Conservation (phyloP, 73 alveolate genomes). For the Paramecium pentaurelia region DNA sequence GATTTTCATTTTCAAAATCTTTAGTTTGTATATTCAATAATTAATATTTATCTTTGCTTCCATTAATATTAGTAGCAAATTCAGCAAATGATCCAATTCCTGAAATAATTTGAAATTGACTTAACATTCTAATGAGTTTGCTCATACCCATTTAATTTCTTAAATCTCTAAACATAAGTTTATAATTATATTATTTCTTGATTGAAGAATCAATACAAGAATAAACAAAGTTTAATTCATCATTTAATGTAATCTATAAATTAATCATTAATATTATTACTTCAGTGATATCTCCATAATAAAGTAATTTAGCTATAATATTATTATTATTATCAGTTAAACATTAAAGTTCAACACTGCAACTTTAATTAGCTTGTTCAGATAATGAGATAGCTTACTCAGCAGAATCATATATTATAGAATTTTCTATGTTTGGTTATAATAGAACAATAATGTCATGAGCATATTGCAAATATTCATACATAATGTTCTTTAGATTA, state of each 20-base stretch:
- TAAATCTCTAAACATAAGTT: neutral
- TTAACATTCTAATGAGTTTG: neutral
- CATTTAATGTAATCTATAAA: neutral
- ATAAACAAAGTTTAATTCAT: conserved; percentile 19
- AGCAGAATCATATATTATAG: neutral
- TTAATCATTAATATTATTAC: neutral
- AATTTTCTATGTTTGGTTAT: neutral
- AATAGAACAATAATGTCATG: neutral
- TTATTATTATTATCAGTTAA: neutral
- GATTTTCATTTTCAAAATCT: neutral
- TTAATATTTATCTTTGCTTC: neutral
- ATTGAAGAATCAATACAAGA: neutral
- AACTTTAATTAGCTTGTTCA: neutral
- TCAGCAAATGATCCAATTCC: conserved; percentile 12
- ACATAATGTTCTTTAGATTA: neutral
- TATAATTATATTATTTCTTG: conserved; percentile 7
- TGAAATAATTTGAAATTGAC: neutral
- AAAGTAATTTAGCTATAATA: neutral
- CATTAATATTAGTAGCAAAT: neutral
- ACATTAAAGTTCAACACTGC: conserved; percentile 12
- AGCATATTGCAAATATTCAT: neutral
- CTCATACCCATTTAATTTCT: conserved; percentile 16
- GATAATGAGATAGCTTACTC: neutral
- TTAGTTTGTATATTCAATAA: neutral
- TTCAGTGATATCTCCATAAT: conserved; percentile 29